These are phyloP conservation scores for Lindgomyces ingoldianus DNA, from an alignment of 495 filamentous ascomycete species.

Conservation along the genomic window DNA sequence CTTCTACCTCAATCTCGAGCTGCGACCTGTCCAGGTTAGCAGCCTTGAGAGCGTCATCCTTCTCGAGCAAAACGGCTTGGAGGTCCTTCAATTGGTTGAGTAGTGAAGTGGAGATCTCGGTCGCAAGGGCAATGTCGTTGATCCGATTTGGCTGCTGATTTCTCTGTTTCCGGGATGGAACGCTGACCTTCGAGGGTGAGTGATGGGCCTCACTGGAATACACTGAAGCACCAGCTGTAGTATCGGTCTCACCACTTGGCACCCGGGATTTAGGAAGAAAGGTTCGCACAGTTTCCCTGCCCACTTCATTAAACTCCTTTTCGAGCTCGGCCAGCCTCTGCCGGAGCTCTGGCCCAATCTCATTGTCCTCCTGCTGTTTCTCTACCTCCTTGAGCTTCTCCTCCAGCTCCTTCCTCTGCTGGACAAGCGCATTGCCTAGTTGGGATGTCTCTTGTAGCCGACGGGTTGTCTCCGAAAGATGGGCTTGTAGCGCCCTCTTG, in stretches of 20 bases:
- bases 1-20: constrained; percentile 79
- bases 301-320: constrained; percentile 92
- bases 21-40: constrained; percentile 70
- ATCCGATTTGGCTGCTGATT: constrained; percentile 85
- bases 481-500: constrained; percentile 84
- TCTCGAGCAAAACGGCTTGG: constrained; percentile 77
- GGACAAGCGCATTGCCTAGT: constrained; percentile 78
- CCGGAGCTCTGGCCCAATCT: constrained; percentile 80
- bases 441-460: constrained; percentile 87
- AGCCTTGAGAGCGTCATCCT: constrained; percentile 80
- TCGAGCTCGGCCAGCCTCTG: constrained; percentile 85
- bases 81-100: constrained; percentile 86
- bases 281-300: constrained; percentile 82
- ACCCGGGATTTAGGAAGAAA: constrained; percentile 83
- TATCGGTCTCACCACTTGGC: constrained; percentile 50
- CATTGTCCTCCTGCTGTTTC: constrained; percentile 68
- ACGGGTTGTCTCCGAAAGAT: constrained; percentile 86
- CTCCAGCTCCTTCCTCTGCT: constrained; percentile 77
- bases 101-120: constrained; percentile 89
- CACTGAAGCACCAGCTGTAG: constrained; percentile 68
- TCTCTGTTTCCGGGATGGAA: constrained; percentile 79
- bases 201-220: constrained; percentile 81
- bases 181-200: constrained; percentile 86
- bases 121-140: constrained; percentile 93
- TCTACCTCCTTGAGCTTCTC: constrained; percentile 84